Evolutionary conservation across 2,329 filamentous ascomycete species (phyloP).

Genomic region (Biscogniauxia marginata): DNA sequence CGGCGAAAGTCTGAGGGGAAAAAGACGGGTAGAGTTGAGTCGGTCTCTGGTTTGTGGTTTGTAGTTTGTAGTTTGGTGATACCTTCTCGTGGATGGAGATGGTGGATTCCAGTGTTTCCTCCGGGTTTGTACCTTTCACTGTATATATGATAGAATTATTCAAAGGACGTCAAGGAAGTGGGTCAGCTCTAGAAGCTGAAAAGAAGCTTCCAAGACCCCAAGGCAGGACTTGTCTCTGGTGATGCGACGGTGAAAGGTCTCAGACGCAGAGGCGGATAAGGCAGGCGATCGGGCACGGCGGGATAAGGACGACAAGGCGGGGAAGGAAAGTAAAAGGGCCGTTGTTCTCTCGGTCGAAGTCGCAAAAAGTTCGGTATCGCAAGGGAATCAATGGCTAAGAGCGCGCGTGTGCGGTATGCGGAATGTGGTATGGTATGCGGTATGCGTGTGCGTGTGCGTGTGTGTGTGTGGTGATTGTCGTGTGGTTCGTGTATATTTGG

Average conservation of each 20-base stretch:
- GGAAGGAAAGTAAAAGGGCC: background rate
- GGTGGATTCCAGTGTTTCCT: conserved; percentile 28
- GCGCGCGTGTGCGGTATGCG: background rate
- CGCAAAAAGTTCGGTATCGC: background rate
- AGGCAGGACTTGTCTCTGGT: conserved; percentile 25
- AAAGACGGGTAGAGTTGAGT: too few relatives aligned
- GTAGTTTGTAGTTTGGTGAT: conserved; percentile 14
- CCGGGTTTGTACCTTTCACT: conserved; percentile 22
- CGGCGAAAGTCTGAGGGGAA: too few relatives aligned
- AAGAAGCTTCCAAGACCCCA: conserved; percentile 30
- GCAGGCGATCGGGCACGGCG: conserved; percentile 21
- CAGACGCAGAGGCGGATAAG: conserved; percentile 19
- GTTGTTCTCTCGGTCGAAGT: background rate
- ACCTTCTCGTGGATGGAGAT: conserved; percentile 14
- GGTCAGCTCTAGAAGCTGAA: conserved; percentile 27
- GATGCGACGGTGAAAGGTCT: conserved; percentile 18
- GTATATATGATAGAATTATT: conserved; percentile 26
- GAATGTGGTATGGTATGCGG: too few relatives aligned
- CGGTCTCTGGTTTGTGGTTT: too few relatives aligned
- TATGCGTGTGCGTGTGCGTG: too few relatives aligned
- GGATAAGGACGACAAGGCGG: conserved; percentile 7
- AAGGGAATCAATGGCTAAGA: background rate
- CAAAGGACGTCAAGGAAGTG: conserved; percentile 20
- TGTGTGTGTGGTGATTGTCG: background rate
- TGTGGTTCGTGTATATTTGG: background rate